A percentile compares a stretch with the other conserved stretches of the same genome.
These are phyloP conservation scores for Dendrobium catenatum DNA, from an alignment of 106 monocot species.

Conservation along the genomic window DNA sequence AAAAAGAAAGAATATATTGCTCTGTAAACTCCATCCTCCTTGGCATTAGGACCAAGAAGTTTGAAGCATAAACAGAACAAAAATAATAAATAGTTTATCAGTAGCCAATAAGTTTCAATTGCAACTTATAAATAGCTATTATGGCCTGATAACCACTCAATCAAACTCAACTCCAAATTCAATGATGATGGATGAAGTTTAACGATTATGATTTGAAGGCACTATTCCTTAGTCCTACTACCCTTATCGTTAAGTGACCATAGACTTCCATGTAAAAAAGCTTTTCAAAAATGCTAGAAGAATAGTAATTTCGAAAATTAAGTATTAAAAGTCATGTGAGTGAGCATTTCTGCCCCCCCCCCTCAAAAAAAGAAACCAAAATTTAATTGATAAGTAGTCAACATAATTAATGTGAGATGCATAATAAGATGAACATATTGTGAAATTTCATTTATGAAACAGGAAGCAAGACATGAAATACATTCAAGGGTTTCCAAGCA, in stretches of 20 bases:
- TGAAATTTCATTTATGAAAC: not conserved
- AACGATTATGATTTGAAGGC: not conserved
- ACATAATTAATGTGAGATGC: slow-evolving; percentile 1
- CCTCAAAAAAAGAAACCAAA: not conserved
- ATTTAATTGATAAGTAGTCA: not conserved
- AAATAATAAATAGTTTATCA: not conserved
- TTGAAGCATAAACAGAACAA: not conserved
- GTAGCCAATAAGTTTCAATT: not conserved
- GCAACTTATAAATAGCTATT: not conserved
- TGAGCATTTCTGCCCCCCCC: too few relatives aligned
- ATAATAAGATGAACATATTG: not conserved
- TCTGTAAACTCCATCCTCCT: not conserved
- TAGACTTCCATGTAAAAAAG: not conserved
- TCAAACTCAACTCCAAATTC: not conserved
- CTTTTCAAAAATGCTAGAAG: not conserved
- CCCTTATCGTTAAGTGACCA: not conserved
- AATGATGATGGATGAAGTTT: not conserved
- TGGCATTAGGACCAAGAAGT: not conserved
- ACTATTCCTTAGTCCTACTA: not conserved
- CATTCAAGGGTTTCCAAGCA: not conserved
- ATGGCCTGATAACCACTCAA: not conserved
- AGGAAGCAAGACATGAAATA: not conserved
- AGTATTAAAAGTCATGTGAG: not conserved
- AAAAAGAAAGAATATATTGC: not conserved
- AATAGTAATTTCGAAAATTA: not conserved